Conservation (phyloP, 441 rosid species). For the Manihot esculenta region DNA sequence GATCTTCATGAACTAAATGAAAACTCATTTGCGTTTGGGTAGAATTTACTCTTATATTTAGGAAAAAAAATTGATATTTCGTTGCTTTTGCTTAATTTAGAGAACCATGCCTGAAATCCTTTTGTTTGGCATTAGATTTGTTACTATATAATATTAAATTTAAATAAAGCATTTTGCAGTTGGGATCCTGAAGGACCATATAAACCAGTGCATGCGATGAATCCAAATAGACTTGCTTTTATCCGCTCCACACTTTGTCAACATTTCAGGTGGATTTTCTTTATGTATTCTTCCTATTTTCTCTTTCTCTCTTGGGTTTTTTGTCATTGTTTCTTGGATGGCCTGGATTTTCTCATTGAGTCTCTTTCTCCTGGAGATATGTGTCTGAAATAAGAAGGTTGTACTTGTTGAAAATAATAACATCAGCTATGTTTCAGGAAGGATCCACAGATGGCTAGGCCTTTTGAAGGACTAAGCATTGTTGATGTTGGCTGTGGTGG, state of each 20-base stretch:
- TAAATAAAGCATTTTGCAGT: constrained; percentile 37
- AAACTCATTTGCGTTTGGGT: too few relatives aligned
- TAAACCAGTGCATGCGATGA: constrained; percentile 79
- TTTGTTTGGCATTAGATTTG: neutral
- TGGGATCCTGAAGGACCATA: constrained; percentile 93
- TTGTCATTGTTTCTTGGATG: neutral
- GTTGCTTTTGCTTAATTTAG: neutral
- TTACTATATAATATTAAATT: neutral
- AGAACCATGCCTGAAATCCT: neutral
- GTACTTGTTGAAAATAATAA: too few relatives aligned
- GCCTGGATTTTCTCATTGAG: neutral
- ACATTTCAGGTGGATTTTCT: constrained; percentile 58
- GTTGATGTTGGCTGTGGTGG: constrained; percentile 95
- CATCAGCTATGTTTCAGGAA: constrained; percentile 62
- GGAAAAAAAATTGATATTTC: too few relatives aligned
- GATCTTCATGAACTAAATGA: too few relatives aligned
- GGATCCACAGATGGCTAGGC: constrained; percentile 67
- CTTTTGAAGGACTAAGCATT: constrained; percentile 76
- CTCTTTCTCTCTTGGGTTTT: neutral
- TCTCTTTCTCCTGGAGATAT: too few relatives aligned
- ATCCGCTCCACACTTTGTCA: constrained; percentile 84
- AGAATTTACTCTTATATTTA: too few relatives aligned
- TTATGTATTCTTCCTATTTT: neutral
- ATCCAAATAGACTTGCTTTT: constrained; percentile 86
- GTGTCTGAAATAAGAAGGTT: too few relatives aligned